phyloP scores from a whole-genome alignment of 2,329 filamentous ascomycete genomes.

The Pyricularia grisea region DNA sequence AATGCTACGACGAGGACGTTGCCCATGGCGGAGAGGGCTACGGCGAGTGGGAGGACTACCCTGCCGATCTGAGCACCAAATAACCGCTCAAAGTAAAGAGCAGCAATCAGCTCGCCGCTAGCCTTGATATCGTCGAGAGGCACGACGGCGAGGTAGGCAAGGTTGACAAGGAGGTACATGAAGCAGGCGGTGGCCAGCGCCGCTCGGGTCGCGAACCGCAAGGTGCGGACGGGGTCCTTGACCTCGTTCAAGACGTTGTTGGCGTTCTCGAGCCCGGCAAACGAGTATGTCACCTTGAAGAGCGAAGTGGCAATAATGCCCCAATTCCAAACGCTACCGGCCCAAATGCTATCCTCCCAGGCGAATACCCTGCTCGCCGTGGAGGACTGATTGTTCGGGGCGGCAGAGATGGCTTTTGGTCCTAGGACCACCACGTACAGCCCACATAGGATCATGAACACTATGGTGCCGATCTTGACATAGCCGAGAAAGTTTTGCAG shows the following conservation, averaged over 20 bases:
- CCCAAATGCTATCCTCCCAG: slow-evolving; percentile 48
- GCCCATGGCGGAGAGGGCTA: slow-evolving; percentile 58
- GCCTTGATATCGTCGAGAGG: slow-evolving; percentile 52
- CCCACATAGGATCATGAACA: slow-evolving; percentile 52
- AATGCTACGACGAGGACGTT: slow-evolving; percentile 70
- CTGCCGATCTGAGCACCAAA: slow-evolving; percentile 52
- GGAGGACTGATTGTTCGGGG: neutral
- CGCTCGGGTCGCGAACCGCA: slow-evolving; percentile 51
- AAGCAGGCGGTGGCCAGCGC: slow-evolving; percentile 50
- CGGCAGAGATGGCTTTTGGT: slow-evolving; percentile 10
- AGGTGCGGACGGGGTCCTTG: slow-evolving; percentile 54
- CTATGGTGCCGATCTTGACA: slow-evolving; percentile 50
- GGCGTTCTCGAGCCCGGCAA: slow-evolving; percentile 55
- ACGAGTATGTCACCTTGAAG: slow-evolving; percentile 62
- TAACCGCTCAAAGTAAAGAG: slow-evolving; percentile 54
- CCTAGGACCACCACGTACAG: slow-evolving; percentile 46
- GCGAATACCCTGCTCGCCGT: slow-evolving; percentile 1
- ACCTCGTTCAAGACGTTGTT: slow-evolving; percentile 67
- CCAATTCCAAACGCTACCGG: slow-evolving; percentile 60
- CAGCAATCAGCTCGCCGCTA: slow-evolving; percentile 59
- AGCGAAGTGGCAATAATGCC: slow-evolving; percentile 56
- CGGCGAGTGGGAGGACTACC: slow-evolving; percentile 49
- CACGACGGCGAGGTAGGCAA: slow-evolving; percentile 28
- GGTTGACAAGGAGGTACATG: slow-evolving; percentile 56
- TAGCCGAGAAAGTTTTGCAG: slow-evolving; percentile 55